These are phyloP conservation scores for Arachis monticola DNA, from an alignment of 331 rosid genomes.

Conservation along the genomic window DNA sequence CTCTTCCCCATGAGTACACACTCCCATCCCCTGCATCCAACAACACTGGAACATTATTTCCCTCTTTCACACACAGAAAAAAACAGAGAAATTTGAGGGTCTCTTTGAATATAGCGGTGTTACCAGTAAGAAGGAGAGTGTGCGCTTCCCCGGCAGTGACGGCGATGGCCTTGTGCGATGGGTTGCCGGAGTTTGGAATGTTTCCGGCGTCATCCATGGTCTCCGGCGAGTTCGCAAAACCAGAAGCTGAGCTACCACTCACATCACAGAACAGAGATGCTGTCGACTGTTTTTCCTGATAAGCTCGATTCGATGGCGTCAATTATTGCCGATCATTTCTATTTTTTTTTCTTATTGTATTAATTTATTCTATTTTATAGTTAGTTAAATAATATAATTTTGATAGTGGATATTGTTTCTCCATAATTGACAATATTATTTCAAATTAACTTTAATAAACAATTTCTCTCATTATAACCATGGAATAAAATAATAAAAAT, in stretches of 20 bases:
- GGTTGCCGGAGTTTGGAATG: conserved; percentile 26
- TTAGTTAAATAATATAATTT: no score
- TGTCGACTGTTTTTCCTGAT: no score
- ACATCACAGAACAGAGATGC: no score
- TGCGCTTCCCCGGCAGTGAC: conserved; percentile 81
- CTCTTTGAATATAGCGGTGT: background rate
- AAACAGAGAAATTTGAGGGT: conserved; percentile 2
- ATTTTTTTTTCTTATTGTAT: no score
- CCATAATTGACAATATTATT: no score
- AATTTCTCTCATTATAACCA: no score
- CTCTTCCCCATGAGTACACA: conserved; percentile 90
- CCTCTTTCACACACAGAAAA: background rate
- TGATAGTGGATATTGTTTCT: no score
- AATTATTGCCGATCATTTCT: no score
- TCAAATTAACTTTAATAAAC: no score
- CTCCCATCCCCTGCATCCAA: conserved; percentile 67
- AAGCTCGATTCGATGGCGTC: no score
- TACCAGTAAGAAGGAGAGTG: conserved; percentile 77
- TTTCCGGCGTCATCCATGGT: conserved; percentile 51
- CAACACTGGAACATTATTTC: conserved; percentile 8
- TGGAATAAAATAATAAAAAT: no score
- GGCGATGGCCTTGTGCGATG: conserved; percentile 48
- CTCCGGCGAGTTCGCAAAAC: conserved; percentile 14
- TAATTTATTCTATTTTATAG: no score
- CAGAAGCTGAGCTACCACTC: background rate